Evolutionary conservation across 305 asterid species (phyloP), one percentile per base, ranked within the genome.

Genomic region (Fraxinus nigra): DNA sequence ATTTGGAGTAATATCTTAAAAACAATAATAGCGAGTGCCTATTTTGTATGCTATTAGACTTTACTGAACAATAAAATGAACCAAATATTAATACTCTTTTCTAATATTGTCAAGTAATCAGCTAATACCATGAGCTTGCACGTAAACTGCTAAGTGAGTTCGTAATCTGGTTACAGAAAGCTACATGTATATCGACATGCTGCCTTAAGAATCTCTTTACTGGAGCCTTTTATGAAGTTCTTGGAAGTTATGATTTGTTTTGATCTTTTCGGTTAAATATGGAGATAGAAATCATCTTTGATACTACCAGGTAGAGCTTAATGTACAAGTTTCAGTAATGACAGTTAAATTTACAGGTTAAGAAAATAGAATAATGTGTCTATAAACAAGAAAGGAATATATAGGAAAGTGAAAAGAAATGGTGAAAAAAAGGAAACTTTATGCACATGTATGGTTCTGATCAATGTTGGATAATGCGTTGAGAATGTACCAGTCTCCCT

Each of bases 401-500:
- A 76, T 33, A 75, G 63, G 26, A 5, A 18, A 65, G 24, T 67
- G 8, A 32, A 16, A 3, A 38, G 18, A 24, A 1, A 59, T 7
- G 22, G 24, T 77, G 28, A 8, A 48, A 76, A 5, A 5, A 76
- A 24, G 61, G n/a, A 43, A 72, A 81, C 20, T 10, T 79, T 5
- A 14, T 24, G n/a, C 80, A 79, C 3, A 5, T 28, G 20, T 59
- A 72, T 35, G n/a, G n/a, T 34, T 28, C 40, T 28, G 3, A 76
- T 2, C 28, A 56, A 34, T 37, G 59, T 18, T 13, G 18, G 32
- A 82, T 69, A 56, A 48, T 38, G 10, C 30, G 35, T 22, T 3
- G 24, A 84, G 20, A 22, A 59, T 33, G 14, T 94, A 95, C 98
- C 97, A 86, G 92, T 85, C 78, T 88, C 93, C 70, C 86, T 75